Base-by-base conservation (phyloP, 2,329 filamentous ascomycete genomes). In the Arthrobotrys musiformis region DNA sequence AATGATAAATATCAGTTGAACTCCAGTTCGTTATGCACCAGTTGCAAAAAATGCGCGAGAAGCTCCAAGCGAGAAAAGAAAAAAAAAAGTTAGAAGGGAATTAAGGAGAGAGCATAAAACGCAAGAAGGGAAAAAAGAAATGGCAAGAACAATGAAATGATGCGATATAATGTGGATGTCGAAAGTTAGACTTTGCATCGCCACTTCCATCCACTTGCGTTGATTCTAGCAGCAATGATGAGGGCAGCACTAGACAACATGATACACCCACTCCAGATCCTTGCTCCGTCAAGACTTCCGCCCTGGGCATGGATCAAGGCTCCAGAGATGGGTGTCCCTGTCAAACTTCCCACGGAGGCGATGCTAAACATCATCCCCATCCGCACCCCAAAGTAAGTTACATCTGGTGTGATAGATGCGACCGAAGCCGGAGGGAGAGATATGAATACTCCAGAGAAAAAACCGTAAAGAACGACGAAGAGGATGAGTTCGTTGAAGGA, bases 251-350 rank as follows among this genome's bases (percentile, higher is more conserved):
- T 73, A 35, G 72, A 73, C 24, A 78, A 44, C 74, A 78, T 72
- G 28, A 78, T 73, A 35, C 74, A 78, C 28, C 74, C 74, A 22
- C 68, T 73, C 74, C 74, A 78, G 44, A 78, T 73, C 44, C 74
- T 72, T 42, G 74, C 74, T 3, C 42, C 46, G 46, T 78, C 62
- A 26, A 73, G 62, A 22, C 42, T 77, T 62, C 74, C 74, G 35
- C 68, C 67, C 50, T 69, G 61, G 15, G 68, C 61, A 24, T 86
- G 81, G 22, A 89, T 84, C 78, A 89, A 81, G 1, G 85, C 86
- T 2, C 87, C 88, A 1, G 85, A 86, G 73, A 89, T 87, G 0
- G 88, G 87, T 3, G 87, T 85, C 0, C 88, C 88, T 2, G 86
- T 87, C 61, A 89, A 81, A 1, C 85, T 85, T 0, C 87, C 86